Evolutionary conservation across 768 basidiomycete species (phyloP).

Genomic region (Saitozyma sp.): DNA sequence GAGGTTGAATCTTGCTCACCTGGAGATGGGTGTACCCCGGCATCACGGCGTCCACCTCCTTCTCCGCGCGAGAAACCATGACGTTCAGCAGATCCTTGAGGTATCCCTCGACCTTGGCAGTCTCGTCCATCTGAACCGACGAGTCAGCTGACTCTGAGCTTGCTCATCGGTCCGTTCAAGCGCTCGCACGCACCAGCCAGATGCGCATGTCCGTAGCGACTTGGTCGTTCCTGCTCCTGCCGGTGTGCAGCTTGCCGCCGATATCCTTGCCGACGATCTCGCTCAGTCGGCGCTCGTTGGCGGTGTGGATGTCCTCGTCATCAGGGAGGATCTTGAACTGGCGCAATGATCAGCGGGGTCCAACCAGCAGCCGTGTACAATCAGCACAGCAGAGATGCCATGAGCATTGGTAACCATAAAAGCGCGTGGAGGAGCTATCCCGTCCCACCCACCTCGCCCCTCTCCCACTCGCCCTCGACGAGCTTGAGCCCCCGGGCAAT

Average conservation of each 20-base stretch:
- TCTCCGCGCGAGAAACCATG: constrained; percentile 87
- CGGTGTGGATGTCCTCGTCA: constrained; percentile 98
- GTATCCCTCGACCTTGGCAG: constrained; percentile 64
- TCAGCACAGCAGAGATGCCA: background rate
- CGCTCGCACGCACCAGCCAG: constrained; percentile 65
- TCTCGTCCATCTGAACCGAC: constrained; percentile 62
- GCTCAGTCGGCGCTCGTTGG: constrained; percentile 89
- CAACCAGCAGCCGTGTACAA: background rate
- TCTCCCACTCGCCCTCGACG: constrained; percentile 82
- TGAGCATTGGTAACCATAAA: background rate
- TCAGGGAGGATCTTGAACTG: constrained; percentile 79
- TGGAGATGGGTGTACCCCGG: constrained; percentile 94
- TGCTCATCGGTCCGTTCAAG: too few species aligned
- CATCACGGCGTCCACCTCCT: constrained; percentile 83
- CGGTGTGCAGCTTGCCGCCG: constrained; percentile 95
- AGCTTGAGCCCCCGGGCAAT: constrained; percentile 66
- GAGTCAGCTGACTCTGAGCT: background rate
- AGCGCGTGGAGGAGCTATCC: background rate
- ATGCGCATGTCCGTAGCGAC: constrained; percentile 97
- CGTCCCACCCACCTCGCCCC: constrained; percentile 61
- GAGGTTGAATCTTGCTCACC: constrained; percentile 3
- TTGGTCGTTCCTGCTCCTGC: constrained; percentile 95
- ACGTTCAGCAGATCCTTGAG: constrained; percentile 79
- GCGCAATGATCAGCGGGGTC: background rate
- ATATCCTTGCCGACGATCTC: constrained; percentile 84